phyloP scores from a whole-genome alignment of 495 filamentous ascomycete genomes.

The Penicillium robsamsonii region DNA sequence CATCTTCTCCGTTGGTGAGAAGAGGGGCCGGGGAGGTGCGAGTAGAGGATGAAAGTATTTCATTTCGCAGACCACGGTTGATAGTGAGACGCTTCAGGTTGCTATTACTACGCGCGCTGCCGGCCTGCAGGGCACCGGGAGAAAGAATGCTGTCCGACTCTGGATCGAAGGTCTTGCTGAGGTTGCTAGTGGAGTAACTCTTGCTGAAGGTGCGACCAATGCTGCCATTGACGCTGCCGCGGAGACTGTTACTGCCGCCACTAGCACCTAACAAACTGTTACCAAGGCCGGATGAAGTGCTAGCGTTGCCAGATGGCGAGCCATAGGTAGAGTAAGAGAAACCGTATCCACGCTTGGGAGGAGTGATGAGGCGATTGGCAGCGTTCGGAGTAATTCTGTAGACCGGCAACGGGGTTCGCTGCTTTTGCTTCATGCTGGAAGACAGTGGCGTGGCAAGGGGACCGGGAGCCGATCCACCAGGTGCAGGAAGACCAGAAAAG shows the following conservation, averaged over 20 bases:
- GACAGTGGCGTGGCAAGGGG: conserved; percentile 86
- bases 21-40: conserved; percentile 32
- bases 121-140: conserved; percentile 80
- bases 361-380: conserved; percentile 74
- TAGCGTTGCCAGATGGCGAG: conserved; percentile 69
- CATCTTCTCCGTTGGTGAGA: conserved; percentile 52
- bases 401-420: conserved; percentile 74
- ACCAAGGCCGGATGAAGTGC: conserved; percentile 65
- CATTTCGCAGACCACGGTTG: conserved; percentile 75
- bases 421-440: conserved; percentile 66
- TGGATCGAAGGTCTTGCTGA: conserved; percentile 61
- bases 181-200: conserved; percentile 64
- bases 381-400: conserved; percentile 85
- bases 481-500: conserved; percentile 66
- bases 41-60: conserved; percentile 58
- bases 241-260: conserved; percentile 42
- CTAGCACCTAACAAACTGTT: conserved; percentile 58
- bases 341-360: conserved; percentile 77
- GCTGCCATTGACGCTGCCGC: conserved; percentile 49
- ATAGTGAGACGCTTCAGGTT: conserved; percentile 87
- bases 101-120: conserved; percentile 57
- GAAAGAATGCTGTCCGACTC: conserved; percentile 79
- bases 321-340: conserved; percentile 89
- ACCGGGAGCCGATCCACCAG: conserved; percentile 65
- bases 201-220: conserved; percentile 60